Base-by-base conservation (phyloP, 2,329 filamentous ascomycete species). In the Trichoderma pleuroti region DNA sequence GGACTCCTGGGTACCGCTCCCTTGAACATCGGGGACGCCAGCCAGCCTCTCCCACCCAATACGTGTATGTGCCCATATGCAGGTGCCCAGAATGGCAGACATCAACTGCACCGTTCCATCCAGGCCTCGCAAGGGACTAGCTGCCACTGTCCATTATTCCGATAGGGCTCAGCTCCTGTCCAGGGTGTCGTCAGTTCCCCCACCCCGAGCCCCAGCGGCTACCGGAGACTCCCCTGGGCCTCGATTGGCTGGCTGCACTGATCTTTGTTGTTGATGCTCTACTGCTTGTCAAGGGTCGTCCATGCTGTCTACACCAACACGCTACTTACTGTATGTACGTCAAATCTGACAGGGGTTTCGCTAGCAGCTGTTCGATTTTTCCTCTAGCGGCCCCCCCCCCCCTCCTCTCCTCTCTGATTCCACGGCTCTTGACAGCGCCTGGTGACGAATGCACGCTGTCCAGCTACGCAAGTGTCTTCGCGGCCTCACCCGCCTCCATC, bases 381-480 rank as follows among this genome's bases (percentile, higher is more conserved):
- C n/a, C n/a, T n/a, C n/a, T n/a, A n/a, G n/a, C n/a, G n/a, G n/a
- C n/a, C n/a, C n/a, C n/a, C n/a, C n/a, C n/a, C n/a, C n/a, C n/a
- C n/a, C n/a, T n/a, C 42, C n/a, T 34, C 28, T 24, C n/a, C 39
- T 57, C 32, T 36, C n/a, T 34, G 30, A 59, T 59, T 59, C 18
- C 42, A 56, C 10, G 21, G 28, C 56, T 52, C 21, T n/a, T 49
- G 30, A 21, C 26, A 52, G 36, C 30, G 36, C 56, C 21, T 36
- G 39, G 39, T 68, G 66, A 68, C 66, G 66, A 68, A 52, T 60
- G 21, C 56, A 18, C 14, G 14, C 18, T 18, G 5, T 16, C 30
- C 7, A 34, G 2, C 49, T 68, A 68, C 66, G 66, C 66, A 68
- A 68, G 46, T 42, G 66, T 30, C 56, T 61, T 68, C 66, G 66